Evolutionary conservation across 768 basidiomycete species (phyloP).

Genomic region (Hericium erinaceus): DNA sequence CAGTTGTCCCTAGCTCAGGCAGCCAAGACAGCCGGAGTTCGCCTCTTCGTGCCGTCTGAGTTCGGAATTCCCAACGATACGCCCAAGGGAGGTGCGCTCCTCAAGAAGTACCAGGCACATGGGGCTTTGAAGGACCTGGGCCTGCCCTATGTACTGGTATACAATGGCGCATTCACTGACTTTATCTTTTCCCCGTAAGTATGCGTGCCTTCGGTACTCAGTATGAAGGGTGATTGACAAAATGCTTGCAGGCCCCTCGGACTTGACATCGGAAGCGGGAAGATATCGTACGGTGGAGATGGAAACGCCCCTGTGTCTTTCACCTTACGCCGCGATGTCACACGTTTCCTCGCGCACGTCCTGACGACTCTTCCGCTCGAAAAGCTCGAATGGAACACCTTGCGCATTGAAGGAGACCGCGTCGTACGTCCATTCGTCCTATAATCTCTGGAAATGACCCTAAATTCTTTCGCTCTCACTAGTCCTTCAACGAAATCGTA

Average conservation of each 20-base stretch:
- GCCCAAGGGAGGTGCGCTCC: constrained; percentile 1
- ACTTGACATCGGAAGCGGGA: constrained; percentile 7
- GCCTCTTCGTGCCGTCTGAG: constrained; percentile 16
- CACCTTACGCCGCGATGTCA: constrained; percentile 13
- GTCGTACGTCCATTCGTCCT: neutral
- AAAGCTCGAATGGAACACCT: constrained; percentile 5
- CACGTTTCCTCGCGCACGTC: constrained; percentile 14
- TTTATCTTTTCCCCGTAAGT: constrained; percentile 5
- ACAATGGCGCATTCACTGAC: constrained; percentile 12
- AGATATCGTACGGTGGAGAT: constrained; percentile 9
- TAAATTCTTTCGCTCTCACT: neutral
- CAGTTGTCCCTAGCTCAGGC: constrained; percentile 11
- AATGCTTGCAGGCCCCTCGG: neutral
- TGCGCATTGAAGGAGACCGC: constrained; percentile 13
- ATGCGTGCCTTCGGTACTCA: neutral
- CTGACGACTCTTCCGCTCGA: constrained; percentile 10
- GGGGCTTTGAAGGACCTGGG: constrained; percentile 8
- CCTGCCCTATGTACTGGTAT: constrained; percentile 12
- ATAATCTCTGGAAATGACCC: neutral
- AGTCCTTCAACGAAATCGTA: constrained; percentile 16
- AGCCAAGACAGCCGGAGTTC: constrained; percentile 13
- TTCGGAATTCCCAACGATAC: constrained; percentile 17
- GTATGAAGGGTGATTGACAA: neutral
- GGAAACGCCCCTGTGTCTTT: constrained; percentile 12
- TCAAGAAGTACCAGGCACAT: constrained; percentile 6